Evolutionary conservation across 768 basidiomycete species (phyloP).

Genomic region (Russula foetens): DNA sequence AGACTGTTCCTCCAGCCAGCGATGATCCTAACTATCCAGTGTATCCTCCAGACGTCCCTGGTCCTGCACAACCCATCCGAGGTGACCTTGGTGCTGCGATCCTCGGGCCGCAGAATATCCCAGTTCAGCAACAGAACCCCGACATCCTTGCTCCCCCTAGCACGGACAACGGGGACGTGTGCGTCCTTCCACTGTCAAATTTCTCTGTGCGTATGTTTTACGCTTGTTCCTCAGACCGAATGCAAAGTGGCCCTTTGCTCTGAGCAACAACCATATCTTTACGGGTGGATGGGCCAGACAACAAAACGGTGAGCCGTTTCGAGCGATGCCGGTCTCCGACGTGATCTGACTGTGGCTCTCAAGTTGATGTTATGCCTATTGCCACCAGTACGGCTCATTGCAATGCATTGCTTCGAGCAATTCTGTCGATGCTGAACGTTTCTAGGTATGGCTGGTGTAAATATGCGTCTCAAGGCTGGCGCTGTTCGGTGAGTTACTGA

Average conservation of each 20-base stretch:
- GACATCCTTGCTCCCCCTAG: constrained; percentile 52
- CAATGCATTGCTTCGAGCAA: background rate
- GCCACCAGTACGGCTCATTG: constrained; percentile 32
- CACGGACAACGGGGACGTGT: constrained; percentile 51
- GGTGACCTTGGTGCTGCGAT: constrained; percentile 37
- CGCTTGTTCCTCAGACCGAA: constrained; percentile 30
- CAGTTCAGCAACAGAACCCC: constrained; percentile 48
- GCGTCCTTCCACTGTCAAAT: background rate
- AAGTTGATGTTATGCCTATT: constrained; percentile 42
- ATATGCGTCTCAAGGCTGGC: constrained; percentile 29
- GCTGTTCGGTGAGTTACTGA: constrained; percentile 22
- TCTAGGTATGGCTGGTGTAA: constrained; percentile 26
- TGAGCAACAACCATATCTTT: constrained; percentile 49
- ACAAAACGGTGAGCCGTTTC: constrained; percentile 35
- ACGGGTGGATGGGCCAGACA: constrained; percentile 55
- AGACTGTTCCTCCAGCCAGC: constrained; percentile 23
- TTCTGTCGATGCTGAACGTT: background rate
- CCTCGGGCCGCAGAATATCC: constrained; percentile 50
- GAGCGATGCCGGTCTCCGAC: background rate
- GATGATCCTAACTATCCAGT: constrained; percentile 24
- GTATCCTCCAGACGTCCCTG: constrained; percentile 20
- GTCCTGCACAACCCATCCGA: constrained; percentile 37
- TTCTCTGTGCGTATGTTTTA: background rate
- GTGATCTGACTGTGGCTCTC: background rate
- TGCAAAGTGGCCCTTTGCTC: constrained; percentile 48